Evolutionary conservation across 2,329 filamentous ascomycete species (phyloP), one percentile per base, ranked within the genome.

Genomic region (Madurella mycetomatis): DNA sequence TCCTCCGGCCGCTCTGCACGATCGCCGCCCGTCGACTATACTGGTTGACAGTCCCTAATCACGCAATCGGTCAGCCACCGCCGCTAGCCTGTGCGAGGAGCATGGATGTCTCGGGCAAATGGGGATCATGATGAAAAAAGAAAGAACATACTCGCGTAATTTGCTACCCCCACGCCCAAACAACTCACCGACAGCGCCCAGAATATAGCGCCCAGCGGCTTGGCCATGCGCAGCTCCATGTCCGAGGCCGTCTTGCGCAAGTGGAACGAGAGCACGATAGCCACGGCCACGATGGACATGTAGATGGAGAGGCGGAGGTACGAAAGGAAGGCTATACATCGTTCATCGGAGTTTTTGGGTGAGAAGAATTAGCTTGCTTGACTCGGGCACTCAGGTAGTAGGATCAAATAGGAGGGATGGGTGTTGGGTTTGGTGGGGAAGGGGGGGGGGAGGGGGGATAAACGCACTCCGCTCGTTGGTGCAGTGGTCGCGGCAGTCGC

Each of bases 1-100:
- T 97, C 72, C 90, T 92, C 87, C 89, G 94, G 1, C 94, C 94
- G 31, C 85, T 88, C 74, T 99, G 94, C 40, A 99, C 94, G 59
- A 97, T 80, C 0, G 94, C 94, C 25, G 80, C 79, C 61, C 85
- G 83, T 40, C 81, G 78, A 63, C 87, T 87, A 69, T 96, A 99
- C 67, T 89, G 86, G 63, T 87, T 87, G 19, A 97, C 74, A 0
- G 84, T 86, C 64, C 84, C 80, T 83, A 31, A 40, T 9, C 5
- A 17, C 40, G 25, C 43, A 25, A 30, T 49, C 41, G 53, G 54
- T 17, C 30, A 15, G 1, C 13, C 12, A 4, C 25, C 8, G 5
- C 25, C 25, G 7, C 7, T 7, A 25, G 25, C 25, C 25, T 4
- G 25, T 7, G 7, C 7, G 25, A 25, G 25, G 25, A 7, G 25